phyloP scores from a whole-genome alignment of 225 moss, liverwort and hornwort species.

The Pleurozium schreberi region DNA sequence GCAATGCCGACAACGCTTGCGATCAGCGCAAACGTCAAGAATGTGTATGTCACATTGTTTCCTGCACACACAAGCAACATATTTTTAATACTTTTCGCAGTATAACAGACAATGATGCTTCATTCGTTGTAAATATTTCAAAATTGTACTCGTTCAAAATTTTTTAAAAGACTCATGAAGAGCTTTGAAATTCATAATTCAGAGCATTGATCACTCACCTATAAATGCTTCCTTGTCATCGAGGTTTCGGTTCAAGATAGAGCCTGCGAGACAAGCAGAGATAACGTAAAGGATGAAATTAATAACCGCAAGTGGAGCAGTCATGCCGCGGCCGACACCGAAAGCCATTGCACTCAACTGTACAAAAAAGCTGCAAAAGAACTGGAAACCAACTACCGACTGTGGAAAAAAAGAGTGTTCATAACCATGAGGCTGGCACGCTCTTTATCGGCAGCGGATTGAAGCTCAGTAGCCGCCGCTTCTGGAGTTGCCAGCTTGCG shows the following conservation, averaged over 20 bases:
- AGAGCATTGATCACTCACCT: not conserved
- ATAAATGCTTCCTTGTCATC: not conserved
- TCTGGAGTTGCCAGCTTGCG: not conserved
- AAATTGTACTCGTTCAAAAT: not conserved
- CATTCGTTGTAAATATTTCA: not conserved
- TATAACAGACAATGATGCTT: not conserved
- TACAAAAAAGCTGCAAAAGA: not conserved
- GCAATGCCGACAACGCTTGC: constrained; percentile 27
- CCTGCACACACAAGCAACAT: constrained; percentile 8
- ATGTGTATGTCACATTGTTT: not conserved
- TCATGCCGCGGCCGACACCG: not conserved
- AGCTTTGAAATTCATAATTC: not conserved
- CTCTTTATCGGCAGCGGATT: not conserved
- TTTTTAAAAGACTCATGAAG: too few species aligned
- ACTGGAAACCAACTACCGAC: not conserved
- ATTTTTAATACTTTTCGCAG: too few species aligned
- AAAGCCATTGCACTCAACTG: not conserved
- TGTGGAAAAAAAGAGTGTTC: not conserved
- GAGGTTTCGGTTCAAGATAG: constrained; percentile 14
- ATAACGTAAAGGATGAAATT: constrained; percentile 11
- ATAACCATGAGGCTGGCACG: not conserved
- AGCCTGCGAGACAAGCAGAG: constrained; percentile 9
- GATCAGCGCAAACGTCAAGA: constrained; percentile 6
- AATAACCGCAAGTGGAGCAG: constrained; percentile 2
- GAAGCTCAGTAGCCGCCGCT: not conserved